These are phyloP conservation scores for Uronychia setigera DNA, from an alignment of 73 alveolate genomes.

Conservation along the genomic window DNA sequence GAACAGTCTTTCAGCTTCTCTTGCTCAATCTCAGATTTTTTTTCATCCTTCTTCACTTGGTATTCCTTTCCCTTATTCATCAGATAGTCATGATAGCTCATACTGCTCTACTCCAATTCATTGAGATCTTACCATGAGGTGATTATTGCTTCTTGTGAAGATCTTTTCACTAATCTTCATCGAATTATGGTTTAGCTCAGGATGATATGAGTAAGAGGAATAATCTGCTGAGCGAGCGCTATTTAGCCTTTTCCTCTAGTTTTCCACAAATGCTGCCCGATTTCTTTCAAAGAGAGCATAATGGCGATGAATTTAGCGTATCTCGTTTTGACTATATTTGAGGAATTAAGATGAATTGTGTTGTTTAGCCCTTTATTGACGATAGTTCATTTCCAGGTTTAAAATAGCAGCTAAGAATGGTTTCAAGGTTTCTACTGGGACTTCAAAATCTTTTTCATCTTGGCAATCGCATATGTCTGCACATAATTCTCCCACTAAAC, in stretches of 20 bases:
- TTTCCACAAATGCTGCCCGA: background rate
- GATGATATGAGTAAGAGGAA: background rate
- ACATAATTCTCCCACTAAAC: background rate
- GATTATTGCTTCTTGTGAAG: background rate
- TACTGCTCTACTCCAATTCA: background rate
- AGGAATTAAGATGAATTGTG: background rate
- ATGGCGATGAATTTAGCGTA: background rate
- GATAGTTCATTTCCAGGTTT: background rate
- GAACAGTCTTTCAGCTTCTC: background rate
- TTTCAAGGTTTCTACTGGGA: background rate
- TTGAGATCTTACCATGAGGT: background rate
- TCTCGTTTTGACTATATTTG: background rate
- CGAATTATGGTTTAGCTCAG: background rate
- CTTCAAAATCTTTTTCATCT: background rate
- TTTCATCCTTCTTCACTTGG: background rate
- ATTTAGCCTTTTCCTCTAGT: background rate
- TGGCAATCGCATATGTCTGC: background rate
- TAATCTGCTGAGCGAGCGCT: too few relatives aligned
- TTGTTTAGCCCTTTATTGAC: background rate
- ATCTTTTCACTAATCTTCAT: background rate
- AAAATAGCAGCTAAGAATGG: background rate
- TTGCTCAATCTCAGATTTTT: background rate
- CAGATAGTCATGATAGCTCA: background rate
- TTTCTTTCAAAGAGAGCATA: background rate
- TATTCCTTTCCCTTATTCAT: background rate